phyloP scores from a whole-genome alignment of 352 stramenopile genomes.

The Globisporangium camurandrum region DNA sequence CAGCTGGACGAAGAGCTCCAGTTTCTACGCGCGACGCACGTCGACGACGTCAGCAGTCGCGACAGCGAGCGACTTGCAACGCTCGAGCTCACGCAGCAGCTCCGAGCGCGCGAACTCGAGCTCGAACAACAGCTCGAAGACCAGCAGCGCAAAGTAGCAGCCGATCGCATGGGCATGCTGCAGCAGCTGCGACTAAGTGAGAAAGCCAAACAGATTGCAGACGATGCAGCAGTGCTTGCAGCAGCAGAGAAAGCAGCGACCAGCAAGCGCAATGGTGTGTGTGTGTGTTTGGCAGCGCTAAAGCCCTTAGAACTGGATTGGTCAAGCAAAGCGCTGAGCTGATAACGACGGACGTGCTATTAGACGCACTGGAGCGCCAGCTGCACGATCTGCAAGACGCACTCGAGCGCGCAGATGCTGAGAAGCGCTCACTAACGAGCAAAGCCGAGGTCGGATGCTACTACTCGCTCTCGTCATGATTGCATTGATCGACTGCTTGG shows the following conservation, averaged over 20 bases:
- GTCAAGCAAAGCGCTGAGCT: background rate
- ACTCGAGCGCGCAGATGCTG: conserved; percentile 2
- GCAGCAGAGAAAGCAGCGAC: conserved; percentile 16
- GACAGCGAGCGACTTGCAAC: conserved; percentile 50
- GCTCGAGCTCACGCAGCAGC: conserved; percentile 46
- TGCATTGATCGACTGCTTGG: background rate
- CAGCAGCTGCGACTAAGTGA: conserved; percentile 45
- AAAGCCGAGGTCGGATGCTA: conserved; percentile 24
- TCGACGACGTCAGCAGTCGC: conserved; percentile 38
- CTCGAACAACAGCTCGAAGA: conserved; percentile 47
- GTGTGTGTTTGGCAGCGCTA: background rate
- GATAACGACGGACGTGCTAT: background rate
- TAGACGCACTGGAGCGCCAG: conserved; percentile 10
- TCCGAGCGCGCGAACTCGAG: conserved; percentile 38
- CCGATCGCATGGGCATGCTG: conserved; percentile 34
- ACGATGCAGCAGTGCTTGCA: conserved; percentile 23
- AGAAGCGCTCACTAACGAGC: conserved; percentile 4
- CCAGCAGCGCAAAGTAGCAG: conserved; percentile 50
- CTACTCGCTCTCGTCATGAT: too few relatives aligned
- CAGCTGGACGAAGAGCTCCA: conserved; percentile 49
- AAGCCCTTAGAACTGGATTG: background rate
- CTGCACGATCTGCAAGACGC: conserved; percentile 12
- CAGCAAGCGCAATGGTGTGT: conserved; percentile 27
- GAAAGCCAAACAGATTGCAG: conserved; percentile 40
- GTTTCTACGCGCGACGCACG: conserved; percentile 41